Percentiles rank a stretch among this genome's conserved stretches.
These are phyloP conservation scores for Dissophora globulifera DNA, from an alignment of 192 early-diverging fungal species.

Conservation along the genomic window DNA sequence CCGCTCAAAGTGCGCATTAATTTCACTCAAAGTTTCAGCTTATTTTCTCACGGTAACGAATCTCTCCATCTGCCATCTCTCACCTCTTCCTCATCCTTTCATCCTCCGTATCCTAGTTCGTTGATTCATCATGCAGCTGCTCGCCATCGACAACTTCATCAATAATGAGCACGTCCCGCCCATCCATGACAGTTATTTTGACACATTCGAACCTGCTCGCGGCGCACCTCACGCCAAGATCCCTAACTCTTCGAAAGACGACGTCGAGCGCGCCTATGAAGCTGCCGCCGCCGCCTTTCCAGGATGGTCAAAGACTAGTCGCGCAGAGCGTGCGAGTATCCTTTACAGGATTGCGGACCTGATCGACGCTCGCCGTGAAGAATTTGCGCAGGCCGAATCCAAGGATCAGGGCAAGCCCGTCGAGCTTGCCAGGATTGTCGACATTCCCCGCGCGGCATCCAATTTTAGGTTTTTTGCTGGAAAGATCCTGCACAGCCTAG, in stretches of 20 bases:
- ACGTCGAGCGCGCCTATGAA: constrained; percentile 69
- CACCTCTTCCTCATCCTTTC: not conserved
- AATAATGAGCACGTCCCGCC: constrained; percentile 64
- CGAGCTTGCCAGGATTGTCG: constrained; percentile 62
- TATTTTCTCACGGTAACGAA: too few relatives aligned
- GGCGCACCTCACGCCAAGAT: constrained; percentile 59
- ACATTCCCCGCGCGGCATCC: constrained; percentile 69
- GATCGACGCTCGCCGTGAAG: constrained; percentile 60
- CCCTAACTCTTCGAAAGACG: constrained; percentile 64
- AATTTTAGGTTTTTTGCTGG: constrained; percentile 81
- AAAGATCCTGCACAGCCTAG: constrained; percentile 58
- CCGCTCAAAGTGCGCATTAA: too few relatives aligned
- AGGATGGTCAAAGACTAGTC: constrained; percentile 66
- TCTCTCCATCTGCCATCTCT: not conserved
- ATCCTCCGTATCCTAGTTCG: not conserved
- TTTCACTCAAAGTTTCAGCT: too few relatives aligned
- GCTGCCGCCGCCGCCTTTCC: constrained; percentile 71
- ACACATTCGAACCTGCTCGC: constrained; percentile 66
- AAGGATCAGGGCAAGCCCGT: constrained; percentile 81
- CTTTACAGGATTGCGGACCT: constrained; percentile 66
- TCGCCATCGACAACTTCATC: constrained; percentile 67
- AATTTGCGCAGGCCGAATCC: constrained; percentile 73
- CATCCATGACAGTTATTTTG: constrained; percentile 59
- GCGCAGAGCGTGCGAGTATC: constrained; percentile 58
- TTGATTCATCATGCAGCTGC: constrained; percentile 7